These are phyloP conservation scores for Magnusiomyces suaveolens DNA, from an alignment of 1,139 yeast genomes.

Conservation along the genomic window DNA sequence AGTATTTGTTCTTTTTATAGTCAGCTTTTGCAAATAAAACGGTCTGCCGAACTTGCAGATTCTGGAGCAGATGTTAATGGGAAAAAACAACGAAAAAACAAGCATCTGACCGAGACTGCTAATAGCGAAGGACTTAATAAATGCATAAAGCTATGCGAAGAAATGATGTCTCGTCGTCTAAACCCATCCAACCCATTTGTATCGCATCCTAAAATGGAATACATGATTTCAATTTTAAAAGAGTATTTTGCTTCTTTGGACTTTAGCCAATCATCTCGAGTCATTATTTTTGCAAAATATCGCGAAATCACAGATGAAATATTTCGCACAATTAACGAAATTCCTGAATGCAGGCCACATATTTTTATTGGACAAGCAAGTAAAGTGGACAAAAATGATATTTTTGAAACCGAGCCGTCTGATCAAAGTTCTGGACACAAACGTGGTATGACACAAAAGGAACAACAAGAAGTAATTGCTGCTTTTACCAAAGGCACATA, in stretches of 20 bases:
- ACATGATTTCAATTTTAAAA: constrained; percentile 47
- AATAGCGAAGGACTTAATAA: constrained; percentile 40
- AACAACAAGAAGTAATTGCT: constrained; percentile 49
- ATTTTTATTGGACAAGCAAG: constrained; percentile 77
- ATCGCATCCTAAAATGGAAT: constrained; percentile 72
- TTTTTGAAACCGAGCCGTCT: background rate
- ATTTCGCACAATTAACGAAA: constrained; percentile 52
- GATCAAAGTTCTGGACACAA: constrained; percentile 15
- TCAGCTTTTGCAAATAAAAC: constrained; percentile 22
- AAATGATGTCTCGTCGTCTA: constrained; percentile 31
- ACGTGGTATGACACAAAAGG: constrained; percentile 36
- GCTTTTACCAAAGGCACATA: constrained; percentile 61
- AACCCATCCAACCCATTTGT: constrained; percentile 31
- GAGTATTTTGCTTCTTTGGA: constrained; percentile 39
- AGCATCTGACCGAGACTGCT: constrained; percentile 36
- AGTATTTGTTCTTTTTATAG: constrained; percentile 71
- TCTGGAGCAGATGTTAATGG: constrained; percentile 14
- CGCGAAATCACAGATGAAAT: constrained; percentile 87
- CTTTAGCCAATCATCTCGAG: constrained; percentile 42
- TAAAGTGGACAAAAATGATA: constrained; percentile 14
- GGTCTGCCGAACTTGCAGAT: constrained; percentile 10
- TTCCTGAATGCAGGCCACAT: constrained; percentile 52
- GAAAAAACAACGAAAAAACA: constrained; percentile 24
- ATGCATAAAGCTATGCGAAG: constrained; percentile 41
- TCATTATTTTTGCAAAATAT: constrained; percentile 76